Conservation (phyloP, 2,329 filamentous ascomycete species). For the Diaporthe sp. region DNA sequence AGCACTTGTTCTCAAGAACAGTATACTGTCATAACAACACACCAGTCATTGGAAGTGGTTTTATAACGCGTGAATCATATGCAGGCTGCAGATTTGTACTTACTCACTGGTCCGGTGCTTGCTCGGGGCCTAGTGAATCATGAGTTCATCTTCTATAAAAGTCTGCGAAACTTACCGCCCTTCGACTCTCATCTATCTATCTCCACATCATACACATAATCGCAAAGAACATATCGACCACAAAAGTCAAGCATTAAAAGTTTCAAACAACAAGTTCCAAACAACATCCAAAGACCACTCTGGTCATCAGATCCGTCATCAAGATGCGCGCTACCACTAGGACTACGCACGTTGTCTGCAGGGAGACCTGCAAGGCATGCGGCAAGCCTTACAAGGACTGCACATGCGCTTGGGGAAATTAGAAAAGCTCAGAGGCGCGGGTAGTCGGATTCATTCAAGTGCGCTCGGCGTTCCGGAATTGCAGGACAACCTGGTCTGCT, state of each 20-base stretch:
- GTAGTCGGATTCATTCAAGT: neutral
- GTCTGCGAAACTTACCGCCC: neutral
- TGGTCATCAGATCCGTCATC: neutral
- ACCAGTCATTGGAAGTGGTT: neutral
- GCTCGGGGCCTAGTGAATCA: neutral
- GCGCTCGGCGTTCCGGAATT: too few species aligned
- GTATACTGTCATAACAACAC: neutral
- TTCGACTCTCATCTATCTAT: neutral
- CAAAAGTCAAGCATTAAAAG: neutral
- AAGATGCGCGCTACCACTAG: neutral
- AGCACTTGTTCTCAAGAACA: neutral
- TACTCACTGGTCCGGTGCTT: neutral
- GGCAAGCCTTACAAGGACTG: neutral
- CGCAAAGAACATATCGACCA: neutral
- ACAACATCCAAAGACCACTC: neutral
- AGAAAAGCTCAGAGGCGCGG: neutral
- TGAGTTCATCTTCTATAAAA: neutral
- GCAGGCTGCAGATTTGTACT: neutral
- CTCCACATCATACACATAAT: neutral
- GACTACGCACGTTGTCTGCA: neutral
- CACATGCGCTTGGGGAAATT: neutral
- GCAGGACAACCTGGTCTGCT: neutral
- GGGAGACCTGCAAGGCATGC: neutral
- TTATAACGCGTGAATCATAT: neutral
- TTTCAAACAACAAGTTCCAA: neutral